These are phyloP conservation scores for Cystobasidium slooffiae DNA, from an alignment of 1,284 basidiomycete genomes.

Conservation along the genomic window DNA sequence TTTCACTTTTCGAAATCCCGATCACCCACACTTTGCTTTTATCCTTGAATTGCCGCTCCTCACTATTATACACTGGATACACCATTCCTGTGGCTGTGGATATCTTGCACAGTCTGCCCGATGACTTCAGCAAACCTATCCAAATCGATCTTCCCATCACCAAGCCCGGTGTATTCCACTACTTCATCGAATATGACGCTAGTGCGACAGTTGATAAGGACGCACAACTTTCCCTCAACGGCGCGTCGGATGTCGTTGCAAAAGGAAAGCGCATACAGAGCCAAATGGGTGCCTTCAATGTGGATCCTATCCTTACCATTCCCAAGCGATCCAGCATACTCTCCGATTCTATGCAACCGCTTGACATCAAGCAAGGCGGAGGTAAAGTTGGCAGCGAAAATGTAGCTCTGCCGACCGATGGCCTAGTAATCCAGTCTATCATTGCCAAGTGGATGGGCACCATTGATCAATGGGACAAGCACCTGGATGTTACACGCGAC, in stretches of 20 bases:
- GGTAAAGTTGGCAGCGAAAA: conserved; percentile 63
- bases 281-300: conserved; percentile 80
- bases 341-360: conserved; percentile 58
- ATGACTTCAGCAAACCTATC: conserved; percentile 81
- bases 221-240: conserved; percentile 47
- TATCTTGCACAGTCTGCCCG: conserved; percentile 66
- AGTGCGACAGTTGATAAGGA: conserved; percentile 57
- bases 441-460: conserved; percentile 97
- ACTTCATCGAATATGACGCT: conserved; percentile 85
- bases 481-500: conserved; percentile 78
- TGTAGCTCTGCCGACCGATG: conserved; percentile 77
- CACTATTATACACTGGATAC: neutral
- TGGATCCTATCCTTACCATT: conserved; percentile 81
- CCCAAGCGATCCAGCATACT: conserved; percentile 75
- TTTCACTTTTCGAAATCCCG: conserved; percentile 7
- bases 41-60: neutral
- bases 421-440: conserved; percentile 80
- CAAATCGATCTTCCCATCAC: conserved; percentile 91
- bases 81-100: neutral
- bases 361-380: conserved; percentile 51
- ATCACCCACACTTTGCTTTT: conserved; percentile 11
- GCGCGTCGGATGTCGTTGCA: conserved; percentile 2
- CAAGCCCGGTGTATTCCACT: conserved; percentile 90
- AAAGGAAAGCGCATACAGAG: conserved; percentile 35
- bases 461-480: conserved; percentile 71